These are phyloP conservation scores for Asterophora lycoperdoides DNA, from an alignment of 768 basidiomycete genomes.

Conservation along the genomic window DNA sequence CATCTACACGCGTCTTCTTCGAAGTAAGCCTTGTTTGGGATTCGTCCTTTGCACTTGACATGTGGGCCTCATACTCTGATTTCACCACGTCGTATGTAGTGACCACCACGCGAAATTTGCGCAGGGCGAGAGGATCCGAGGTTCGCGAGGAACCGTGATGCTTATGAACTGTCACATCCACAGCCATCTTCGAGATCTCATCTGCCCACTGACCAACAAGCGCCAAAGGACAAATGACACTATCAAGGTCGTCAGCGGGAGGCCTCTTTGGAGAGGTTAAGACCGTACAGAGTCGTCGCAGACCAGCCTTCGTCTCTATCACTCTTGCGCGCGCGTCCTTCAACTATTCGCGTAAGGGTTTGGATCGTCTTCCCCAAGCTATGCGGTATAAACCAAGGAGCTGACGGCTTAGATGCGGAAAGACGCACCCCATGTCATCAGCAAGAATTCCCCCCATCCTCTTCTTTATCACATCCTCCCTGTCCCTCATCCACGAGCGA, in stretches of 20 bases:
- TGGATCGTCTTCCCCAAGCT: conserved; percentile 92
- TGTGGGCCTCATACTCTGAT: conserved; percentile 65
- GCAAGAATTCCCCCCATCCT: conserved; percentile 85
- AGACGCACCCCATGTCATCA: conserved; percentile 79
- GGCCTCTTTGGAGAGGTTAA: not conserved
- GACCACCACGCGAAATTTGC: conserved; percentile 65
- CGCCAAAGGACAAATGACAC: conserved; percentile 84
- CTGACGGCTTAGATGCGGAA: not conserved
- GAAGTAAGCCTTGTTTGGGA: conserved; percentile 40
- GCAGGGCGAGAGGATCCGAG: conserved; percentile 53
- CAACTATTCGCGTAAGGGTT: conserved; percentile 80
- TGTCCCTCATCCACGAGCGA: conserved; percentile 79
- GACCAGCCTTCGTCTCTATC: conserved; percentile 74
- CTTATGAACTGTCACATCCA: conserved; percentile 62
- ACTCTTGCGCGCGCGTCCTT: conserved; percentile 64
- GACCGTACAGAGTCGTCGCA: conserved; percentile 61
- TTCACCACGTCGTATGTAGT: conserved; percentile 86
- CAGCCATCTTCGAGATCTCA: conserved; percentile 73
- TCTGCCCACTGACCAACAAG: conserved; percentile 89
- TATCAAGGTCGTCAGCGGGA: conserved; percentile 25
- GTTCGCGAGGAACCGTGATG: conserved; percentile 81
- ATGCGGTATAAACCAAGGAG: not conserved
- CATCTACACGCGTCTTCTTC: conserved; percentile 32
- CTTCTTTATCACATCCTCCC: conserved; percentile 67
- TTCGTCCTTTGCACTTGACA: conserved; percentile 51